These are phyloP conservation scores for Sporothrix pseudoabietina DNA, from an alignment of 2,329 filamentous ascomycete species.

Conservation along the genomic window DNA sequence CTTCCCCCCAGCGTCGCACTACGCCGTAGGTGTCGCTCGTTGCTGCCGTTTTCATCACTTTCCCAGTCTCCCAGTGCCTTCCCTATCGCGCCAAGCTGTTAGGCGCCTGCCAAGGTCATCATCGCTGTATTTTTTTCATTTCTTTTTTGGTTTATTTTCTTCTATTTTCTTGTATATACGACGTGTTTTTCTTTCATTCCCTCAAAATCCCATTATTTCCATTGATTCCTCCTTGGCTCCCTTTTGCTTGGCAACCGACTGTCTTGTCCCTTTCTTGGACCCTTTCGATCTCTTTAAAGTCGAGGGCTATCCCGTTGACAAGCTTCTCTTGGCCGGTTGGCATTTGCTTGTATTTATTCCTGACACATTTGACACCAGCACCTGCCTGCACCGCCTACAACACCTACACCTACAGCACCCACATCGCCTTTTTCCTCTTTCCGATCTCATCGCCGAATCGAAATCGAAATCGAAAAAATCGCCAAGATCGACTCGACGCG, in stretches of 20 bases:
- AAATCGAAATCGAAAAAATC: neutral
- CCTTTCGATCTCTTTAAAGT: slow-evolving; percentile 21
- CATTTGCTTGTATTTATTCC: neutral
- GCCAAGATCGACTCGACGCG: slow-evolving; percentile 27
- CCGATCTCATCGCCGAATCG: neutral
- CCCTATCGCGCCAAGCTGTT: slow-evolving; percentile 10
- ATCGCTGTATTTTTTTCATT: neutral
- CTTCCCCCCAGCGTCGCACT: slow-evolving; percentile 6
- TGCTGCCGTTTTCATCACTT: slow-evolving; percentile 17
- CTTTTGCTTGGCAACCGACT: slow-evolving; percentile 3
- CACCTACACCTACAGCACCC: neutral
- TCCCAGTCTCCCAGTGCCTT: neutral
- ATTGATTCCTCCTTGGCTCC: neutral
- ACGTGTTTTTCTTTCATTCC: neutral
- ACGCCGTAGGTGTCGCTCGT: neutral
- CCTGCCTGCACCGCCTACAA: neutral
- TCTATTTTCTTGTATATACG: too few relatives aligned
- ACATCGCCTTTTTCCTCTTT: neutral
- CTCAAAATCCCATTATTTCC: neutral
- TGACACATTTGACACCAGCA: neutral
- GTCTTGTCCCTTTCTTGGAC: slow-evolving; percentile 9
- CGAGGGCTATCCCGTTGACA: slow-evolving; percentile 9
- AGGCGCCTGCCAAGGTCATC: slow-evolving; percentile 17
- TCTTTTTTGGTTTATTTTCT: neutral
- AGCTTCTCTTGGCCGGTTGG: slow-evolving; percentile 27